Base-by-base conservation (phyloP, 148 eudicot species). In the Bassia scoparia region DNA sequence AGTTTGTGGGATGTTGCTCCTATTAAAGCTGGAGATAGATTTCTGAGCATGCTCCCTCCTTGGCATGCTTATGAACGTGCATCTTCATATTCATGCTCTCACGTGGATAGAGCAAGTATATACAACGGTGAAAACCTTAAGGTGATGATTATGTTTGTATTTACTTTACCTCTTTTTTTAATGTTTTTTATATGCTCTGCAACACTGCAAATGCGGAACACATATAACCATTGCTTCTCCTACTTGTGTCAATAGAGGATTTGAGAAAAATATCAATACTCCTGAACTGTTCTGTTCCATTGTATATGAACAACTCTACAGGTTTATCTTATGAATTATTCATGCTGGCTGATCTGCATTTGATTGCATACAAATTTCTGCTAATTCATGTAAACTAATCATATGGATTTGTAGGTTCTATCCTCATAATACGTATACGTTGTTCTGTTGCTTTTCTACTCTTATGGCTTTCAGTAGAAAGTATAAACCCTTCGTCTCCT, bases 41-140 rank as follows among this genome's bases (percentile, higher is more conserved):
- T 87, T 82, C 84, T 95, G 62, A 95, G 98, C 79, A 85, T 95
- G 91, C 90, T 95, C 44, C 98, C 98, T 62, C 87, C 98, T 48
- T 95, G 98, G 98, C 98, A 95, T 86, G 97, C 96, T 80, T 95
- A 95, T 84, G 98, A 95, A 81, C 85, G 98, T 72, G 90, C 96
- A 67, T 78, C 81, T 35, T 97, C 88, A 77, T 95, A 95, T 91
- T 87, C 81, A 83, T 87, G 73, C 85, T 88, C 62, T 72, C 96
- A 24, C 41, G 74, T 81, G 98, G 68, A 49, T 77, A 75, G 87
- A 89, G 85, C 96, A 89, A 79, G 88, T 87, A 64, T 95, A 91
- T 78, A 95, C 98, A 71, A 88, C 84, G 0, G 91, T 95, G 68
- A 87, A 81, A 74, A 81, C 73, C 85, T 95, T 54, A 91, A 88